Percentiles rank a stretch among this genome's conserved stretches.
Evolutionary conservation across 768 basidiomycete genomes (phyloP).

Genomic region (Amylocystis lapponica): DNA sequence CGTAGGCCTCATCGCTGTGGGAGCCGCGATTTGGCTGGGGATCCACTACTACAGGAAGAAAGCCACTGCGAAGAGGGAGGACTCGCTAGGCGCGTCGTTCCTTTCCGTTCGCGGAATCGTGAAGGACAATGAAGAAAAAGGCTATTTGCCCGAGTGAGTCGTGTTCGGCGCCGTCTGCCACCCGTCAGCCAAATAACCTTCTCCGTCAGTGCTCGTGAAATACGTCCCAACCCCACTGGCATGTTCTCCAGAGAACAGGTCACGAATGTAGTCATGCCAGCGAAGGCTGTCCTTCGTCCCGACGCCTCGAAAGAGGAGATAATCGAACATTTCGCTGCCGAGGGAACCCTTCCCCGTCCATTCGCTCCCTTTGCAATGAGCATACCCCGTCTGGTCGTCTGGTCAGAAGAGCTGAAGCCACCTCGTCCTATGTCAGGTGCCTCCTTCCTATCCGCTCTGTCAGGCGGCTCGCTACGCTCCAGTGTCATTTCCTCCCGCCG

Average conservation of each 20-base stretch:
- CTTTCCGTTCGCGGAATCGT: constrained; percentile 45
- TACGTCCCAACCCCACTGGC: no score
- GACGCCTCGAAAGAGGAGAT: constrained; percentile 36
- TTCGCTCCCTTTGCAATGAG: constrained; percentile 37
- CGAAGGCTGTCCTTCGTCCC: constrained; percentile 36
- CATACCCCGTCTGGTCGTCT: neutral
- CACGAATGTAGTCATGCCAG: constrained; percentile 49
- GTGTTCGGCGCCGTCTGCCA: no score
- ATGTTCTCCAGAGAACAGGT: constrained; percentile 40
- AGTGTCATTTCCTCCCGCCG: constrained; percentile 8
- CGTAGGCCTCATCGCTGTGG: constrained; percentile 35
- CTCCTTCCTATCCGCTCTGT: constrained; percentile 16
- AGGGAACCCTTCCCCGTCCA: constrained; percentile 36
- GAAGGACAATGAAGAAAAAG: no score
- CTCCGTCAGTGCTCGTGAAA: constrained; percentile 10
- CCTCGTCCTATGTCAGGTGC: constrained; percentile 1
- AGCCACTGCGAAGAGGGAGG: constrained; percentile 12
- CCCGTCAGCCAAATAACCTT: constrained; percentile 4
- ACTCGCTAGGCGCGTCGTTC: no score
- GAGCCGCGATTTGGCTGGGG: constrained; percentile 37
- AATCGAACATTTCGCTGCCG: constrained; percentile 37
- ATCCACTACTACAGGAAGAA: constrained; percentile 36
- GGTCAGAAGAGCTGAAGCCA: neutral
- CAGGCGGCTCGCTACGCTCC: constrained; percentile 15
- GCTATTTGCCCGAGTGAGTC: no score